Evolutionary conservation across 345 rosid species (phyloP).

Genomic region (Brassica cretica): DNA sequence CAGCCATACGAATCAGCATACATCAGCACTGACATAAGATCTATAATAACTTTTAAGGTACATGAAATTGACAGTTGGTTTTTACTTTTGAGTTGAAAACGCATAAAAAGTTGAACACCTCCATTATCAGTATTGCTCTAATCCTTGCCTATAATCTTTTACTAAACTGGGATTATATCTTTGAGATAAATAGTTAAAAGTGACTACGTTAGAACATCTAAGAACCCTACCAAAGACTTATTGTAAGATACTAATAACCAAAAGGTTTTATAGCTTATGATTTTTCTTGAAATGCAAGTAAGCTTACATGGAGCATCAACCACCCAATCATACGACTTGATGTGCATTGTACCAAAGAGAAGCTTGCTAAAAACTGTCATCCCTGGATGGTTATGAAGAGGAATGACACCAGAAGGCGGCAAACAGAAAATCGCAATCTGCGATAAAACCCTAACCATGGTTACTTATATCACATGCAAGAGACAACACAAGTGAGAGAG

Average conservation of each 20-base stretch:
- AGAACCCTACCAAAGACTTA: neutral
- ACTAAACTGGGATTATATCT: constrained; percentile 1
- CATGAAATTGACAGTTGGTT: neutral
- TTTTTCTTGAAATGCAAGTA: constrained; percentile 21
- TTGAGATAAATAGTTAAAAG: neutral
- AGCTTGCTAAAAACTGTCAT: constrained; percentile 97
- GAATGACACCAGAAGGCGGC: constrained; percentile 82
- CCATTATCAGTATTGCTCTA: neutral
- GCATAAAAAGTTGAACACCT: neutral
- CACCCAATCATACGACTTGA: constrained; percentile 94
- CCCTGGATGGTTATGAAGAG: constrained; percentile 93
- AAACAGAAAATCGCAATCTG: constrained; percentile 96
- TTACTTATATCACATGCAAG: constrained; percentile 28
- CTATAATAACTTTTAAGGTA: neutral
- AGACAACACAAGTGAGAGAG: neutral
- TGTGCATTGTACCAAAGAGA: constrained; percentile 88
- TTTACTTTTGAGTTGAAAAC: neutral
- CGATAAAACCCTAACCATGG: constrained; percentile 21
- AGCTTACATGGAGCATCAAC: constrained; percentile 47
- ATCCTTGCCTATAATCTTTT: neutral
- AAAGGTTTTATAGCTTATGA: neutral
- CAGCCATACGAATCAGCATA: neutral
- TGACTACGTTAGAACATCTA: neutral
- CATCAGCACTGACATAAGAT: neutral
- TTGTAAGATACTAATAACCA: neutral